These are phyloP conservation scores for Pleurotus platypus DNA, from an alignment of 768 basidiomycete species.

Conservation along the genomic window DNA sequence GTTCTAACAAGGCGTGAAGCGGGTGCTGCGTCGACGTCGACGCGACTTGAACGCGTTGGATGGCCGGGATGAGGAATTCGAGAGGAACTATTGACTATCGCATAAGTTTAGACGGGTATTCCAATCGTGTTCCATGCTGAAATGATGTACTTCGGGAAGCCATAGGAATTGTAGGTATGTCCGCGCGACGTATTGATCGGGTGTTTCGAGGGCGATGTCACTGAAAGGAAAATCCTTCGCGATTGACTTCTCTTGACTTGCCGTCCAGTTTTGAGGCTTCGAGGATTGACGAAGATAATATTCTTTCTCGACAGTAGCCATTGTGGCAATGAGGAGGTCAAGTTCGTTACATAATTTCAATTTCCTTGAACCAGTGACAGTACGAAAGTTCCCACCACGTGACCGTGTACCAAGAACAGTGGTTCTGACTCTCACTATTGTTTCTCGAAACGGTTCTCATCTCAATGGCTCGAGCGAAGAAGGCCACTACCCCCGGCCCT, in stretches of 20 bases:
- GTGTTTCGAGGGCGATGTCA: conserved; percentile 37
- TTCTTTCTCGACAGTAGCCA: not conserved
- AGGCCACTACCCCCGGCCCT: conserved; percentile 11
- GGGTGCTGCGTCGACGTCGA: conserved; percentile 40
- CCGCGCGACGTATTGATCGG: conserved; percentile 56
- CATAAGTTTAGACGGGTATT: not conserved
- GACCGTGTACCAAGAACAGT: too few relatives aligned
- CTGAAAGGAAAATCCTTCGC: conserved; percentile 54
- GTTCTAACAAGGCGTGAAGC: conserved; percentile 56
- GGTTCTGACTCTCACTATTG: too few relatives aligned
- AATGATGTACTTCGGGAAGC: conserved; percentile 60
- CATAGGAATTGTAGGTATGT: conserved; percentile 76
- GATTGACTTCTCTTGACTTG: conserved; percentile 55
- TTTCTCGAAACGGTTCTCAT: too few relatives aligned
- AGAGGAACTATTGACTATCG: conserved; percentile 72
- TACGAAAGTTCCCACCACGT: too few relatives aligned
- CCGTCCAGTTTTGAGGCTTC: conserved; percentile 40
- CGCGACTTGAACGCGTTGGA: conserved; percentile 45
- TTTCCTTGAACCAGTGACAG: too few relatives aligned
- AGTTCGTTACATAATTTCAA: too few relatives aligned
- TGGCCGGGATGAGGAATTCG: conserved; percentile 46
- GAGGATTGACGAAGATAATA: not conserved
- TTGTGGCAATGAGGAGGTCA: too few relatives aligned
- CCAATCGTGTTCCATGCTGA: conserved; percentile 5
- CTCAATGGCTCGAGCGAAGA: not conserved